These are phyloP conservation scores for Isoetes engelmannii DNA, from an alignment of 83 land plant species.

Conservation along the genomic window DNA sequence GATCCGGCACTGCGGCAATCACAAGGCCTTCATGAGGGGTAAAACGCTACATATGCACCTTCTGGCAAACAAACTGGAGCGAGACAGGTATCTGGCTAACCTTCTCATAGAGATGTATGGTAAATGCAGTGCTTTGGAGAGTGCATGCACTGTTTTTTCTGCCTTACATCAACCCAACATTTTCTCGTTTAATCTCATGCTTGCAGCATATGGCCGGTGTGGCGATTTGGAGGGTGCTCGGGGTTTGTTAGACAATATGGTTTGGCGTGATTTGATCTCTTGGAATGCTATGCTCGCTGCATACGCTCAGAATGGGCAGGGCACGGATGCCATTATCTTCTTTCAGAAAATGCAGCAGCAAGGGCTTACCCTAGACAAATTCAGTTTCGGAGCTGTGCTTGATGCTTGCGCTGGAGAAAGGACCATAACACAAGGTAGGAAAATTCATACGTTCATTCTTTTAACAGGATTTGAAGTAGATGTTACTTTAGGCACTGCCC, in stretches of 20 bases:
- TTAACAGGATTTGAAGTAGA: neutral
- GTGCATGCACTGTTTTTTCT: neutral
- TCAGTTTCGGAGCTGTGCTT: neutral
- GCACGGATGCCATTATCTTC: neutral
- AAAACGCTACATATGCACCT: too few relatives aligned
- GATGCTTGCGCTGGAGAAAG: slow-evolving; percentile 1
- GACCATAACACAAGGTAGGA: neutral
- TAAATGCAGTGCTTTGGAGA: neutral
- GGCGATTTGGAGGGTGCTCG: neutral
- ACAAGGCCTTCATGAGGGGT: too few relatives aligned
- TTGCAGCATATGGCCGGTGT: neutral
- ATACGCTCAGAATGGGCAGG: neutral
- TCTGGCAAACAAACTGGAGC: too few relatives aligned
- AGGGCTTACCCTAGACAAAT: neutral
- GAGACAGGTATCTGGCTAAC: neutral
- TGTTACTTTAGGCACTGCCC: neutral
- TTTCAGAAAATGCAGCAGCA: neutral
- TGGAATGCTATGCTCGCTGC: slow-evolving; percentile 4
- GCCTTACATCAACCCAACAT: neutral
- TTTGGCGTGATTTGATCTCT: neutral
- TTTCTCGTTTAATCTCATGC: neutral
- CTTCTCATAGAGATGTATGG: neutral
- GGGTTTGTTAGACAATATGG: neutral
- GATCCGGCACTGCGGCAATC: too few relatives aligned
- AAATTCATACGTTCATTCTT: neutral